phyloP scores from a whole-genome alignment of 2,329 filamentous ascomycete genomes.

The Xylariaceae sp. region DNA sequence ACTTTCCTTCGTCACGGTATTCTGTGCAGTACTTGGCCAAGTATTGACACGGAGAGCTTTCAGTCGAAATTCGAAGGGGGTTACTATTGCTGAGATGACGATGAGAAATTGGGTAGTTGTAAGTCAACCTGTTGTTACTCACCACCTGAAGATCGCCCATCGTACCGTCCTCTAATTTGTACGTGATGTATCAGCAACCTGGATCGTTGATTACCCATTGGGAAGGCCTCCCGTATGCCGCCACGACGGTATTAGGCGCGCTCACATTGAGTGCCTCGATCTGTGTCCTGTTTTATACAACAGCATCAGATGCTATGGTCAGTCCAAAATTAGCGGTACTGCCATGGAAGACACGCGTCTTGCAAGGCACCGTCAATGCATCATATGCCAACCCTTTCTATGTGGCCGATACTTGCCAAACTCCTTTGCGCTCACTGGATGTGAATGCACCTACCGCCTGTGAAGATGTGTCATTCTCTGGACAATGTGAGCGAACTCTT shows the following conservation, averaged over 20 bases:
- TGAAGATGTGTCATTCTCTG: constrained; percentile 64
- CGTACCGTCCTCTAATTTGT: no score
- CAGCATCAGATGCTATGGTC: constrained; percentile 71
- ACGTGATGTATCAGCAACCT: constrained; percentile 46
- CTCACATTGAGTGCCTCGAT: constrained; percentile 63
- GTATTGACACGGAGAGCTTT: constrained; percentile 67
- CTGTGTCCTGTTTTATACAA: constrained; percentile 68
- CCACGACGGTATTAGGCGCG: constrained; percentile 58
- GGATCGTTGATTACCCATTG: constrained; percentile 69
- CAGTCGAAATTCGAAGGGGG: constrained; percentile 54
- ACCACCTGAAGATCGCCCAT: no score
- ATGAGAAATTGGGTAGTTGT: constrained; percentile 71
- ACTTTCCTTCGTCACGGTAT: constrained; percentile 71
- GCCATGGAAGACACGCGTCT: constrained; percentile 41
- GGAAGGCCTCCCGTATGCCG: constrained; percentile 61
- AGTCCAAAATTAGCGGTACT: constrained; percentile 66
- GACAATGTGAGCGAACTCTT: constrained; percentile 43
- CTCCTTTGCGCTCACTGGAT: constrained; percentile 52
- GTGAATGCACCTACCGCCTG: constrained; percentile 52
- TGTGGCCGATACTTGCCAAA: constrained; percentile 54
- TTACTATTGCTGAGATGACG: constrained; percentile 71
- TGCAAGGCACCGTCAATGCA: constrained; percentile 56
- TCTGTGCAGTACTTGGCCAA: constrained; percentile 72
- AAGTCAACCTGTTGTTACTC: no score
- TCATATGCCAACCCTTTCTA: constrained; percentile 62